These are phyloP conservation scores for Pharnaceum exiguum DNA, from an alignment of 148 eudicot genomes.

Conservation along the genomic window DNA sequence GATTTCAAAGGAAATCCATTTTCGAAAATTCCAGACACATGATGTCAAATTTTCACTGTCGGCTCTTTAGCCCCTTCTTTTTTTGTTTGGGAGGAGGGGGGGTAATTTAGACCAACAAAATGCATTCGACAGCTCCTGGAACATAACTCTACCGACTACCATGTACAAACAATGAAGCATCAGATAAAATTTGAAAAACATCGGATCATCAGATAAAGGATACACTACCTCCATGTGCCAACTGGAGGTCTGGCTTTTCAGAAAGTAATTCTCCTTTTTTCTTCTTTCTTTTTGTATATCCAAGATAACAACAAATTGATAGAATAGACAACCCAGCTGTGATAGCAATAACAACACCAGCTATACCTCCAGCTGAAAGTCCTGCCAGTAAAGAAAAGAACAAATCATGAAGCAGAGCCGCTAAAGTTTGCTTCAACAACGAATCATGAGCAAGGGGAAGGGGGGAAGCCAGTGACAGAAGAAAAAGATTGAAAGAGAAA, in stretches of 20 bases:
- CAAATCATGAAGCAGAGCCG: neutral
- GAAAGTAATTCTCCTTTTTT: conserved; percentile 23
- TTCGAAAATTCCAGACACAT: neutral
- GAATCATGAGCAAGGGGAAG: neutral
- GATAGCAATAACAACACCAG: conserved; percentile 36
- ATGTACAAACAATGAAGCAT: neutral
- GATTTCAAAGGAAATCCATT: neutral
- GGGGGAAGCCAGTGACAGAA: neutral
- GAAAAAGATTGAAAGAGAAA: neutral
- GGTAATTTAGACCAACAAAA: no score
- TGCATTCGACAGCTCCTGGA: no score
- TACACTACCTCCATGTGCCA: conserved; percentile 26
- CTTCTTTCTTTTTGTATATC: conserved; percentile 35
- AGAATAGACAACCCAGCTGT: conserved; percentile 28
- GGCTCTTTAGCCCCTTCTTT: no score
- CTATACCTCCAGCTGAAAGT: conserved; percentile 39
- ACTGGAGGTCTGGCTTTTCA: conserved; percentile 21
- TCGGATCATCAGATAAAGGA: neutral
- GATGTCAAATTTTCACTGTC: no score
- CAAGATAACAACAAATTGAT: conserved; percentile 32
- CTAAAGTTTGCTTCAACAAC: conserved; percentile 1
- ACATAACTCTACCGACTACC: neutral
- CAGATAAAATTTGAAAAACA: neutral
- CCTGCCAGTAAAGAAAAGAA: conserved; percentile 33
- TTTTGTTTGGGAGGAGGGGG: no score